Conservation (phyloP, 257 asterid genomes). For the Coffea canephora region DNA sequence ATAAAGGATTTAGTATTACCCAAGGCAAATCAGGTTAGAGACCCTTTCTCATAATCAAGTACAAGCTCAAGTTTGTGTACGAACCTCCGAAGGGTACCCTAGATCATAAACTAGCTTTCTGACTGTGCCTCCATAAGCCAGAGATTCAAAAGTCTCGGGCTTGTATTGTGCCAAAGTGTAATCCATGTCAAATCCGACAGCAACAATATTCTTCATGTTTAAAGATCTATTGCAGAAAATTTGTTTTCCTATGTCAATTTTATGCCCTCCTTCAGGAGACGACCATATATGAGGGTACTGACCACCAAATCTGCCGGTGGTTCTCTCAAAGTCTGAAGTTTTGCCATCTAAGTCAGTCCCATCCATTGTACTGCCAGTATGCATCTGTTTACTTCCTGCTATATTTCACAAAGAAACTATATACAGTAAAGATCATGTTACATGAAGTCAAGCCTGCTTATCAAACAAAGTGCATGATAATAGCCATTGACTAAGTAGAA, state of each 20-base stretch:
- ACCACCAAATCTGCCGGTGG: slow-evolving; percentile 31
- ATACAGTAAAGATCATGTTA: background rate
- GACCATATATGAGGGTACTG: slow-evolving; percentile 61
- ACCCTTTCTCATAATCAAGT: slow-evolving; percentile 5
- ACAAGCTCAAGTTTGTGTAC: slow-evolving; percentile 7
- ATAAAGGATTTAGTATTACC: background rate
- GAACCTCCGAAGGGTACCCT: slow-evolving; percentile 91
- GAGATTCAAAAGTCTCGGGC: slow-evolving; percentile 91
- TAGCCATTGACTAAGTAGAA: background rate
- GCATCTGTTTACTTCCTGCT: slow-evolving; percentile 45
- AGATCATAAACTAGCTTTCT: slow-evolving; percentile 81
- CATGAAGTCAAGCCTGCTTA: background rate
- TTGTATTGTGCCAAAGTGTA: slow-evolving; percentile 93
- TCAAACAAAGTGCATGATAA: background rate
- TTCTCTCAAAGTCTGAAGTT: slow-evolving; percentile 37
- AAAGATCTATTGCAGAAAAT: slow-evolving; percentile 93
- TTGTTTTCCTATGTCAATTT: slow-evolving; percentile 63
- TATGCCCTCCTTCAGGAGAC: slow-evolving; percentile 72
- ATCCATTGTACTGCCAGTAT: slow-evolving; percentile 48
- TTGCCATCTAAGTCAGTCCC: slow-evolving; percentile 31
- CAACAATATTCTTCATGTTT: slow-evolving; percentile 83
- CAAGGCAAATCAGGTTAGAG: background rate
- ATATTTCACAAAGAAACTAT: slow-evolving; percentile 19
- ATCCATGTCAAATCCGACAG: slow-evolving; percentile 99
- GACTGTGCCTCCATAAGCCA: slow-evolving; percentile 89